Evolutionary conservation across 371 early-diverging fungal genomes (phyloP), one percentile per base, ranked within the genome.

Genomic region (Rhizopus arrhizus): DNA sequence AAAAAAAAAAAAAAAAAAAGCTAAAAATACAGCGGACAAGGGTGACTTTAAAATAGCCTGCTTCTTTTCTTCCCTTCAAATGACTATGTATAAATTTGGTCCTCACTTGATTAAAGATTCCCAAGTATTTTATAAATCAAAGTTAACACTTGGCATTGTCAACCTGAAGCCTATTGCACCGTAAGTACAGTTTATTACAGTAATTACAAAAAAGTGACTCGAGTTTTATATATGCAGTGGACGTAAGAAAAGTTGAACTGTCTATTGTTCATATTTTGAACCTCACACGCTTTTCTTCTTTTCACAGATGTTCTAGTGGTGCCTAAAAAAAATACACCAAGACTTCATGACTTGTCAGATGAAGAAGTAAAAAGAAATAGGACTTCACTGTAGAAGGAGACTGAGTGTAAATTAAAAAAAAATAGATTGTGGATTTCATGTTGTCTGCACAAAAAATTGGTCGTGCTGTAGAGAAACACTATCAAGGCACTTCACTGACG

Each of bases 131-230:
- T 82, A 83, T 65, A 75, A 81, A 55, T 85, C 94, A 2, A 74
- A 80, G 43, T 75, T 86, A 34, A 80, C 85, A 6, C 77, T 89
- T 41, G 95, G 91, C 0, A 72, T 96, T 10, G 95, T 95, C 45
- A 95, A 95, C 65, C 77, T 93, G 42, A 95, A 95, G 66, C 95
- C 97, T 28, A 88, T 94, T 36, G 83, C 85, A 0, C 89, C 90
- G 78, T 87, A 84, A 70, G 75, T 51, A 29, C 1, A 22, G 22
- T 32, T 57, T 56, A 12, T 34, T 28, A 10, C 7, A 53, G 43
- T 16, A 31, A 40, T 38, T 40, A n/a, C 2, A 12, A 15, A 32
- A 31, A 11, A 6, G 38, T 11, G 38, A 22, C 35, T 47, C 22
- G 13, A 33, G 22, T n/a, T 32, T 52, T 33, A 53, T 53, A 36